Evolutionary conservation across 2,329 filamentous ascomycete genomes (phyloP).

Genomic region (Raffaelea albimanens): DNA sequence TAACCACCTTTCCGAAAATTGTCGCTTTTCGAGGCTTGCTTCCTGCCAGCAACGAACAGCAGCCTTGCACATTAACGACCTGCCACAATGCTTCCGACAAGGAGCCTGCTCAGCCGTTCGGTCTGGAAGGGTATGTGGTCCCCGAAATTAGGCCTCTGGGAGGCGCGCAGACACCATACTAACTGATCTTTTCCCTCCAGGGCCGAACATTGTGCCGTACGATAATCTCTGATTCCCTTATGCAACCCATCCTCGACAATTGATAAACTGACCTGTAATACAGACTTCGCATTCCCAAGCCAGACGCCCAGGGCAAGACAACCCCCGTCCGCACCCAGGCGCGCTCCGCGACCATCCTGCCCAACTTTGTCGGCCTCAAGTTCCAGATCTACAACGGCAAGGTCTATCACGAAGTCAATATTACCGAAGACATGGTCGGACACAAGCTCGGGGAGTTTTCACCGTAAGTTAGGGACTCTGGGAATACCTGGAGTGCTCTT

Average conservation of each 20-base stretch:
- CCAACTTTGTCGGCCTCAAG: constrained; percentile 80
- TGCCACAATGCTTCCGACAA: constrained; percentile 55
- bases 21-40: no score
- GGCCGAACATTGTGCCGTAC: constrained; percentile 46
- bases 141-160: neutral
- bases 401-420: constrained; percentile 68
- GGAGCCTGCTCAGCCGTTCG: constrained; percentile 61
- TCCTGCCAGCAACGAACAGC: no score
- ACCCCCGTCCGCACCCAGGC: constrained; percentile 79
- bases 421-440: constrained; percentile 94
- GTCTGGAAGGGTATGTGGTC: constrained; percentile 71
- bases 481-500: no score
- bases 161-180: constrained; percentile 11
- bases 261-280: neutral
- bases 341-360: constrained; percentile 78
- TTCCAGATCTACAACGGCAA: constrained; percentile 93
- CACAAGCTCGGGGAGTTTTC: constrained; percentile 92
- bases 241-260: neutral
- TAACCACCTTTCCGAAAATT: no score
- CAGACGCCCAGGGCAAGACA: constrained; percentile 49
- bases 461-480: no score
- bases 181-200: constrained; percentile 20
- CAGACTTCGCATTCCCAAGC: constrained; percentile 56
- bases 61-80: no score
- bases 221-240: constrained; percentile 14